Conservation (phyloP, 2,329 filamentous ascomycete genomes). For the Ophiostoma sp. region DNA sequence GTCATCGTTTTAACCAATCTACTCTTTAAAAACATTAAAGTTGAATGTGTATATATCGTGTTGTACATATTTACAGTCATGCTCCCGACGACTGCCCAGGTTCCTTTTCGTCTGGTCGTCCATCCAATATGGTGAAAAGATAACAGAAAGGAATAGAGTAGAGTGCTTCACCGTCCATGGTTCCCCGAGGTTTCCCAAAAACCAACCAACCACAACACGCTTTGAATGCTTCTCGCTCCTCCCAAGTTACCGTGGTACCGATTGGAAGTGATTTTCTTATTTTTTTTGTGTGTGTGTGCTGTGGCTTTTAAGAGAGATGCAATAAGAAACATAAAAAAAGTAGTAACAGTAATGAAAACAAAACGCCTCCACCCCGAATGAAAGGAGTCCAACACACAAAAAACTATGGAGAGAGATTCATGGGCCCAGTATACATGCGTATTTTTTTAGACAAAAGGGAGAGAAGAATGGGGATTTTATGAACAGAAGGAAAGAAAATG, state of each 20-base stretch:
- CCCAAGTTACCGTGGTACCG: background rate
- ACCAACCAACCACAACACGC: background rate
- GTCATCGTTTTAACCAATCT: too few species aligned
- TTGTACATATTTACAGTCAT: conserved; percentile 21
- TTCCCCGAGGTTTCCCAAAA: background rate
- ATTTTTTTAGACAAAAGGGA: conserved; percentile 3
- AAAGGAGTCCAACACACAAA: background rate
- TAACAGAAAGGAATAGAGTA: conserved; percentile 7
- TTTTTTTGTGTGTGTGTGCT: conserved; percentile 13
- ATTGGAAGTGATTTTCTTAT: conserved; percentile 15
- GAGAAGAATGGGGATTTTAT: conserved; percentile 23
- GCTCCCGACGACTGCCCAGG: background rate
- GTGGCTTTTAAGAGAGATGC: background rate
- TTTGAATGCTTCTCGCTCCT: background rate
- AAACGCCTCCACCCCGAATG: conserved; percentile 20
- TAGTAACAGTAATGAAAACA: background rate
- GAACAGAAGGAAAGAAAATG: background rate
- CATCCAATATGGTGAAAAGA: background rate
- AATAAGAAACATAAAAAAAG: background rate
- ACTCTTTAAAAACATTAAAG: background rate
- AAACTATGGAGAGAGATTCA: conserved; percentile 15
- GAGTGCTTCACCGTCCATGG: conserved; percentile 4
- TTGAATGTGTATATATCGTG: conserved; percentile 8
- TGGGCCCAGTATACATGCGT: background rate
- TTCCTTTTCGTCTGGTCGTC: background rate